phyloP scores from a whole-genome alignment of 31 red algal genomes.

The Asparagopsis taxiformis region DNA sequence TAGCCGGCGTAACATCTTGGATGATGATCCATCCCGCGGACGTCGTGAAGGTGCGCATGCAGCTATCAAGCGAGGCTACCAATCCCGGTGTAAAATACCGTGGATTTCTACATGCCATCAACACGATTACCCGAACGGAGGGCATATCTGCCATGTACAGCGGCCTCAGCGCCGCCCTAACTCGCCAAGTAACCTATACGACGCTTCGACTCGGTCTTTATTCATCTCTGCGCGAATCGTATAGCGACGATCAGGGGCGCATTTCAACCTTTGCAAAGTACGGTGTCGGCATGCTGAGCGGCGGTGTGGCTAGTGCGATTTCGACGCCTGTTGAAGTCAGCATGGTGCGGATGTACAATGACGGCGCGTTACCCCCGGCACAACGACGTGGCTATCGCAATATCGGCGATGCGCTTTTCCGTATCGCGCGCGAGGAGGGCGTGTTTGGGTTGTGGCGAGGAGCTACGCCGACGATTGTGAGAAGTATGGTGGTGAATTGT shows the following conservation, averaged over 20 bases:
- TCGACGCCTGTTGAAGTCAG: constrained; percentile 83
- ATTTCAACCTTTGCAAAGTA: constrained; percentile 46
- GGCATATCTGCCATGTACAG: constrained; percentile 77
- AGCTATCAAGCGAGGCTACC: constrained; percentile 15
- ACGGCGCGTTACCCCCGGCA: constrained; percentile 59
- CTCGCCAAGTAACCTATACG: constrained; percentile 87
- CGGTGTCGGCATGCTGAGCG: constrained; percentile 72
- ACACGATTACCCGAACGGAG: constrained; percentile 40
- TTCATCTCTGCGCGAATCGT: constrained; percentile 56
- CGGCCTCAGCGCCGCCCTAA: constrained; percentile 82
- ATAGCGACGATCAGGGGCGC: constrained; percentile 12
- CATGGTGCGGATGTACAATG: constrained; percentile 92
- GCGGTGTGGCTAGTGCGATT: constrained; percentile 66
- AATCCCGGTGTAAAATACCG: constrained; percentile 11
- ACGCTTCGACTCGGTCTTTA: constrained; percentile 88
- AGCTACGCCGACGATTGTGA: constrained; percentile 69
- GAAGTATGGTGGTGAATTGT: constrained; percentile 75
- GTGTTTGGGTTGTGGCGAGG: constrained; percentile 88
- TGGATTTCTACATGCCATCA: constrained; percentile 31
- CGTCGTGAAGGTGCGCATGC: constrained; percentile 69
- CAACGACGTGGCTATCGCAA: constrained; percentile 80
- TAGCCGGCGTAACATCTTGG: constrained; percentile 61
- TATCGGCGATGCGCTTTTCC: constrained; percentile 76
- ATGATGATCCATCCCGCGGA: constrained; percentile 75
- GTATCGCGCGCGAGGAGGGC: constrained; percentile 91